These are phyloP conservation scores for Crithidia mellificae DNA, from an alignment of 208 protist genomes.

Conservation along the genomic window DNA sequence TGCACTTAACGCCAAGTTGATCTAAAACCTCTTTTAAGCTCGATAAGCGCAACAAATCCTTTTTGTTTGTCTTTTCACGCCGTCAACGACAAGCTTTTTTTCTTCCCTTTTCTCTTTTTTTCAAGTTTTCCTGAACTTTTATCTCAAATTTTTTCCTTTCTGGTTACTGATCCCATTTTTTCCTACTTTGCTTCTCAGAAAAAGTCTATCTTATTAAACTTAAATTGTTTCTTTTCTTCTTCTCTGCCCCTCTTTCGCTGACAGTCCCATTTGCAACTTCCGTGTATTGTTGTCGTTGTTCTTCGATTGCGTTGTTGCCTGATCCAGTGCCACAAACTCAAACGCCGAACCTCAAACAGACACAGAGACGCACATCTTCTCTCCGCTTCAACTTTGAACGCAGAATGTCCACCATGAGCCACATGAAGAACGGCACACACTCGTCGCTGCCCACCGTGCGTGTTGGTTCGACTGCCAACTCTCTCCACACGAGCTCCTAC, in stretches of 20 bases:
- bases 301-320: no score
- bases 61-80: conserved; percentile 1
- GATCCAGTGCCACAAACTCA: no score
- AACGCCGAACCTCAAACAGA: no score
- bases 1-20: conserved; percentile 3
- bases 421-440: conserved; percentile 3
- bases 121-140: no score
- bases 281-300: no score
- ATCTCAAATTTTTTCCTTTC: background rate
- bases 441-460: conserved; percentile 20
- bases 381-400: no score
- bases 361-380: background rate
- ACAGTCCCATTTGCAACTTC: background rate
- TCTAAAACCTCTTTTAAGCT: background rate
- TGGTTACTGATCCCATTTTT: no score
- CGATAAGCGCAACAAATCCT: background rate
- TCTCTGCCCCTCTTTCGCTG: conserved; percentile 2
- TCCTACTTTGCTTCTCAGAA: background rate
- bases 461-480: conserved; percentile 22
- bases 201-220: background rate
- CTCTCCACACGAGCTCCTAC: conserved; percentile 9
- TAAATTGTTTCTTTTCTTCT: conserved; percentile 8
- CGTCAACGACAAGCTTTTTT: background rate
- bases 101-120: conserved; percentile 13
- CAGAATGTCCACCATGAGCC: conserved; percentile 20